Base-by-base conservation (phyloP, 208 protist genomes). In the Crithidia acanthocephali region DNA sequence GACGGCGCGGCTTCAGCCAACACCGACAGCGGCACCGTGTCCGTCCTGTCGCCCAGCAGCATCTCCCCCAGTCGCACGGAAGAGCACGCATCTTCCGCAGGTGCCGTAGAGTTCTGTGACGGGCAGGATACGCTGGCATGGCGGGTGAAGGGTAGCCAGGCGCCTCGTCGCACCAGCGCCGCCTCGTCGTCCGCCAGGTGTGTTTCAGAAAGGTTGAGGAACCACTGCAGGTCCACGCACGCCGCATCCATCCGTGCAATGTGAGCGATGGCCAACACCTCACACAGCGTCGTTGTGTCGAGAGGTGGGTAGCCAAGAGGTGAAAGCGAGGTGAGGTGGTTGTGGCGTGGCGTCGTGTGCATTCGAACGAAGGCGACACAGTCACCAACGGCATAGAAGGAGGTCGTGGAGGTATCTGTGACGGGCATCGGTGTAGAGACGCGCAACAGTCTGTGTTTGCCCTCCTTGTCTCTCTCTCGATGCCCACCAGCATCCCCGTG, bases 251-350 rank as follows among this genome's bases (percentile, higher is more conserved):
- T 13, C 5, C 25, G 6, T 3, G 57, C 72, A 4, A 78, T 18
- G 18, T 65, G 72, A 10, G 65, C 72, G 18, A 72, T 37, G 0
- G 72, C 72, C 42, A 78, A 23, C 20, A 78, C 72, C 23, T 78
- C 72, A 10, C 55, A 68, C 40, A 55, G 11, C 25, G 32, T 20
- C 23, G 50, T 37, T 11, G 23, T 15, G 18, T 48, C 18, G 9
- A 48, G 9, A 13, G 3, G 16, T n/a, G 3, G 44, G 18, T 3
- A 13, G 6, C 9, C 37, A 42, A 13, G 13, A 6, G 37, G 9
- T 2, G 25, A 27, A 35, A 11, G 1, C 2, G 59, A 53, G 13
- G 27, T 6, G 57, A 1, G 11, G 5, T 47, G 55, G 4, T 59
- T 5, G 5, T 50, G 33, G 2, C 10, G 15, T 2, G 33, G 25